Evolutionary conservation across 495 filamentous ascomycete species (phyloP).

Genomic region (Penicillium cosmopolitanum): DNA sequence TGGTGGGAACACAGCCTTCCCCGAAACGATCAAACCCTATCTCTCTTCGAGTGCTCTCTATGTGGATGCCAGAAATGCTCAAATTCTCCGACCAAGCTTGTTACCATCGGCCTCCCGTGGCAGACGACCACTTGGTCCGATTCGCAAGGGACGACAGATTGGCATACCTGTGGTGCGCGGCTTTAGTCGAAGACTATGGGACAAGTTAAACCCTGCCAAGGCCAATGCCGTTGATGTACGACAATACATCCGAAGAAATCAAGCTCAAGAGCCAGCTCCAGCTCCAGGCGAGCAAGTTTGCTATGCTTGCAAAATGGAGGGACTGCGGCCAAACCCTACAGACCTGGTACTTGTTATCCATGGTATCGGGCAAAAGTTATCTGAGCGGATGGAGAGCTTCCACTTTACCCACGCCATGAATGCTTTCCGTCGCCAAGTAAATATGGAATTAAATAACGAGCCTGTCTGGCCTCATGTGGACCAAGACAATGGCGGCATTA

Average conservation of each 20-base stretch:
- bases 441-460: constrained; percentile 77
- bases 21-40: constrained; percentile 54
- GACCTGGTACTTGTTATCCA: constrained; percentile 91
- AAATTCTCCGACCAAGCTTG: constrained; percentile 76
- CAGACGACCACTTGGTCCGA: constrained; percentile 76
- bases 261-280: constrained; percentile 30
- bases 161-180: constrained; percentile 87
- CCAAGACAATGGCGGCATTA: constrained; percentile 68
- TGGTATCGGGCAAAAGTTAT: constrained; percentile 96
- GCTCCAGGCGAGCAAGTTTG: constrained; percentile 44
- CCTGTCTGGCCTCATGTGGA: constrained; percentile 74
- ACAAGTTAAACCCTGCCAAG: constrained; percentile 69
- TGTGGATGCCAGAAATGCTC: constrained; percentile 72
- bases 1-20: constrained; percentile 36
- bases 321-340: constrained; percentile 73
- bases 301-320: constrained; percentile 56
- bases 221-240: constrained; percentile 50
- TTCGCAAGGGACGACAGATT: constrained; percentile 79
- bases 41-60: constrained; percentile 79
- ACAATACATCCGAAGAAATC: constrained; percentile 50
- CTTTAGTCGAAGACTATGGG: constrained; percentile 78
- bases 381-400: constrained; percentile 91
- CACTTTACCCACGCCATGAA: constrained; percentile 97
- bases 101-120: constrained; percentile 81
- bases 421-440: constrained; percentile 81